Conservation (phyloP, 2,329 filamentous ascomycete species). For the Pseudonectria buxi region DNA sequence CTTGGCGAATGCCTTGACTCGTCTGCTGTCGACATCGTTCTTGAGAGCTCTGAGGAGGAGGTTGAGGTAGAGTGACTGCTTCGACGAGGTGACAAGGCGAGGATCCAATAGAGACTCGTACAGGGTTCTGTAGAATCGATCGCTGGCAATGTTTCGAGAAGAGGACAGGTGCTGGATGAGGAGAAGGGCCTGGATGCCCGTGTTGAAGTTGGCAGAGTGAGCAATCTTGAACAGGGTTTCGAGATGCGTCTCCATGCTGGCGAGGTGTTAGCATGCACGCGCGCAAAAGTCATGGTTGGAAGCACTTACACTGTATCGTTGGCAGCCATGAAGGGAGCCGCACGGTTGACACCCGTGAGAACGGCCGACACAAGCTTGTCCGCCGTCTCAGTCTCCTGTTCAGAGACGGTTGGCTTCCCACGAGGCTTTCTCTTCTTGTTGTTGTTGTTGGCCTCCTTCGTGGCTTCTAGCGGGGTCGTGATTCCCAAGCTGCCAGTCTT, state of each 20-base stretch:
- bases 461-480: conserved; percentile 35
- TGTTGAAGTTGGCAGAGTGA: conserved; percentile 98
- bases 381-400: conserved; percentile 58
- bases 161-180: conserved; percentile 87
- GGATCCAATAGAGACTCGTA: conserved; percentile 94
- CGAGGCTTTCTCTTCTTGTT: conserved; percentile 20
- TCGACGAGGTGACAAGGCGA: conserved; percentile 80
- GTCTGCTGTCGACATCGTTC: conserved; percentile 79
- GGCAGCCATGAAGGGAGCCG: conserved; percentile 83
- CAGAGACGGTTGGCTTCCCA: conserved; percentile 24
- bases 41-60: conserved; percentile 83
- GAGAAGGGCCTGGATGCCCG: conserved; percentile 89
- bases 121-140: conserved; percentile 89
- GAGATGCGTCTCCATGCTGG: conserved; percentile 75
- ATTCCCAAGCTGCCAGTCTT: conserved; percentile 47
- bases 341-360: conserved; percentile 89
- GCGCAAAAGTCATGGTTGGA: neutral
- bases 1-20: conserved; percentile 95
- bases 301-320: conserved; percentile 64
- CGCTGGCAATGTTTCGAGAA: conserved; percentile 71
- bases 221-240: conserved; percentile 94
- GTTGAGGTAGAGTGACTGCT: conserved; percentile 93
- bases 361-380: conserved; percentile 92
- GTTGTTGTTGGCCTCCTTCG: conserved; percentile 9
- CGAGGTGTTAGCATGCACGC: conserved; percentile 7